Evolutionary conservation across 305 asterid genomes (phyloP), one percentile per base, ranked within the genome.

Genomic region (Fraxinus angustifolia): DNA sequence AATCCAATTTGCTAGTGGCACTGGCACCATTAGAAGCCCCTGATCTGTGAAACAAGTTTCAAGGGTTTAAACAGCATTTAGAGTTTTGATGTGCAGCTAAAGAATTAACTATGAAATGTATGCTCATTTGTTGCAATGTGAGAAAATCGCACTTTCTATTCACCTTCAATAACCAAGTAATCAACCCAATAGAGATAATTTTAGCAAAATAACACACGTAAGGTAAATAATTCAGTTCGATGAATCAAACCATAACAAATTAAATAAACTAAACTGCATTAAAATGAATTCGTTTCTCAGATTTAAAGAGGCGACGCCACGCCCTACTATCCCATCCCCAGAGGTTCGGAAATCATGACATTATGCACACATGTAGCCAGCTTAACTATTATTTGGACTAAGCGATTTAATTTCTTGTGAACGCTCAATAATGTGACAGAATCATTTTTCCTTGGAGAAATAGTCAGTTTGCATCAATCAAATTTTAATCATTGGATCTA

Each of bases 1-100:
- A 92, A 80, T 95, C 97, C 82, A 86, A 84, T 87, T 91, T 95
- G 87, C 83, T 89, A 77, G 79, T 72, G 74, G 89, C 90, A 82
- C 92, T 78, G 34, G 84, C 53, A 56, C 77, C 80, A 81, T 71
- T 89, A 76, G 92, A 84, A 80, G 86, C 84, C 77, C 97, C 96
- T 76, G 90, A 87, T 81, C 99, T 95, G 94, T 80, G 36, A 80
- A 82, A 79, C 50, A 76, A 73, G 78, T 84, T 86, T 79, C 70
- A 75, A 83, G 82, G 74, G 34, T 73, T 83, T 31, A 76, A 72
- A 84, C 40, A 70, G 40, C 42, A 31, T 70, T 31, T 70, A 70
- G 42, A 12, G 26, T 70, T 70, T 33, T 16, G 11, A 70, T 16
- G 42, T 31, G 23, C 26, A 70, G 42, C 42, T 70, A 70, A 31